Conservation (phyloP, 2,329 filamentous ascomycete species). For the Boeremia lycopersici region DNA sequence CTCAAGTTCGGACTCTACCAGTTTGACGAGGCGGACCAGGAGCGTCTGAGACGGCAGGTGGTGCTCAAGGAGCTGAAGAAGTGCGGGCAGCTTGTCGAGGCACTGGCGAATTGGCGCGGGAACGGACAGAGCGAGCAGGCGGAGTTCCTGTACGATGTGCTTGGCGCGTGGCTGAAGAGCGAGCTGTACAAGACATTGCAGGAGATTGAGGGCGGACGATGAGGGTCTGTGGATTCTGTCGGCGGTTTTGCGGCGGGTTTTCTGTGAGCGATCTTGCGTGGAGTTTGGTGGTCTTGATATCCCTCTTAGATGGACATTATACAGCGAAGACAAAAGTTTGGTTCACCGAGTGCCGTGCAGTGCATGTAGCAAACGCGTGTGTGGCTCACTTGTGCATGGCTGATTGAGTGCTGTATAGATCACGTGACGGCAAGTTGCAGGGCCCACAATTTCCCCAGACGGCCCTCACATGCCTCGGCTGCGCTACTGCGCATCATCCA, state of each 20-base stretch:
- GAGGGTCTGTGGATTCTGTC: not conserved
- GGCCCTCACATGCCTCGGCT: constrained; percentile 37
- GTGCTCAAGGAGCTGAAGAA: constrained; percentile 38
- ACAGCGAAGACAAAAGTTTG: not conserved
- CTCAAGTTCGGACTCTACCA: constrained; percentile 35
- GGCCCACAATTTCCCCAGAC: constrained; percentile 21
- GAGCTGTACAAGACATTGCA: constrained; percentile 37
- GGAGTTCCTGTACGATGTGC: constrained; percentile 38
- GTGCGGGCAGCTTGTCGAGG: constrained; percentile 36
- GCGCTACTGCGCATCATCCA: constrained; percentile 8
- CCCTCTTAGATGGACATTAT: not conserved
- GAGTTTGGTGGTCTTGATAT: constrained; percentile 8
- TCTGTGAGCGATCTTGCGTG: not conserved
- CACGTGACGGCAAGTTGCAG: not conserved
- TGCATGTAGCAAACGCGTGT: too few relatives aligned
- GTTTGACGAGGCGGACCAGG: constrained; percentile 37
- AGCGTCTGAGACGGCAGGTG: constrained; percentile 31
- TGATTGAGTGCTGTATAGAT: not conserved
- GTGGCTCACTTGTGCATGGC: too few relatives aligned
- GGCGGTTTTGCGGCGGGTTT: not conserved
- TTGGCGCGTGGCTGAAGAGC: constrained; percentile 43
- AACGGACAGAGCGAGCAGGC: constrained; percentile 30
- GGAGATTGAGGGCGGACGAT: constrained; percentile 28
- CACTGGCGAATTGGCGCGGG: constrained; percentile 35
- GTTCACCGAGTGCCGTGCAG: too few relatives aligned